Conservation (phyloP, 2,329 filamentous ascomycete genomes). For the Amesomyces nigricolor region DNA sequence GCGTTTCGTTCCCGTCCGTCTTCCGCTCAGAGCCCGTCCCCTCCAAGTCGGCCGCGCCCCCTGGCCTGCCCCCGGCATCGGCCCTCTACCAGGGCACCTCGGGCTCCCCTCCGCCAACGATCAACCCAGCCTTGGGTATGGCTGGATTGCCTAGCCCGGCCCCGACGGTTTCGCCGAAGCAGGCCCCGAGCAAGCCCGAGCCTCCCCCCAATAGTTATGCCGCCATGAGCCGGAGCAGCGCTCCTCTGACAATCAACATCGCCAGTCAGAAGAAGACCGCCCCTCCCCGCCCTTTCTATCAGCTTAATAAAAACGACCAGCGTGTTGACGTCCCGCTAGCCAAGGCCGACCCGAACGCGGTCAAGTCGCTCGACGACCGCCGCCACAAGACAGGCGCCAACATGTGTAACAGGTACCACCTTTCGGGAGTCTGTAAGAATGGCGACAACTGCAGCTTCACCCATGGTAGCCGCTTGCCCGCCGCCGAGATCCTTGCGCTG, state of each 20-base stretch:
- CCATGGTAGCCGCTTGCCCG: slow-evolving; percentile 20
- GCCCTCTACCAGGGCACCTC: background rate
- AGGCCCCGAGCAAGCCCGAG: slow-evolving; percentile 1
- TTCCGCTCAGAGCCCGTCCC: slow-evolving; percentile 30
- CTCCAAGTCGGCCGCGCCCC: background rate
- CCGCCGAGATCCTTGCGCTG: slow-evolving; percentile 19
- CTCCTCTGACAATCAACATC: slow-evolving; percentile 27
- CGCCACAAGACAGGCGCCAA: slow-evolving; percentile 21
- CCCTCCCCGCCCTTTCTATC: slow-evolving; percentile 22
- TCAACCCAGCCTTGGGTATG: background rate
- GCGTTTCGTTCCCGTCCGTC: slow-evolving; percentile 27
- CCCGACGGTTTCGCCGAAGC: slow-evolving; percentile 3
- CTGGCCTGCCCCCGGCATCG: background rate
- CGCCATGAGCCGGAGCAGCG: slow-evolving; percentile 16
- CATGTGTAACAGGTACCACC: slow-evolving; percentile 27
- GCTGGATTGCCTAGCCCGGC: slow-evolving; percentile 6
- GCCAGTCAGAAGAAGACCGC: slow-evolving; percentile 23
- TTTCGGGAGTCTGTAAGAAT: slow-evolving; percentile 22
- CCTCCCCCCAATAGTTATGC: slow-evolving; percentile 23
- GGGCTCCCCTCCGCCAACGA: background rate
- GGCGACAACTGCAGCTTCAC: slow-evolving; percentile 18
- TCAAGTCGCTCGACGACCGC: slow-evolving; percentile 23
- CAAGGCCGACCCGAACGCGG: slow-evolving; percentile 20
- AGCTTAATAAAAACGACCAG: slow-evolving; percentile 30
- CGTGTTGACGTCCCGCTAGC: slow-evolving; percentile 31